Evolutionary conservation across 257 asterid species (phyloP), one percentile per base, ranked within the genome.

Genomic region (Ballota nigra): DNA sequence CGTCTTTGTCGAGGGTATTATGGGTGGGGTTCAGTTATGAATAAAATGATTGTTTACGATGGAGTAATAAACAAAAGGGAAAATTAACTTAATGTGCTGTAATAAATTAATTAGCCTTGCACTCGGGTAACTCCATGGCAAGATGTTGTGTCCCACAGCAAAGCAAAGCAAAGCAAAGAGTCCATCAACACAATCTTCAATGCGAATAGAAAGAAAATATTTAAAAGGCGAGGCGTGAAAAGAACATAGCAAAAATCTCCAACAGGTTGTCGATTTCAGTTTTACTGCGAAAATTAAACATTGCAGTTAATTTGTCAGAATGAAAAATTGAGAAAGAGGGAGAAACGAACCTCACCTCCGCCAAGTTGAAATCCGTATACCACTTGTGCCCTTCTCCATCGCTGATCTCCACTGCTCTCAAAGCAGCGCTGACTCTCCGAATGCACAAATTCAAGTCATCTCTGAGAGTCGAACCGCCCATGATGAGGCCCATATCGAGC

Each of bases 291-390:
- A 13, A 67, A 81, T 65, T 59, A 77, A 73, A 53, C 56, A 68
- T 72, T 41, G 51, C 4, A 41, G 18, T 41, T 41, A 13, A 41
- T 41, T 41, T n/a, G n/a, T n/a, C n/a, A n/a, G n/a, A n/a, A n/a
- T n/a, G n/a, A n/a, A 20, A 10, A 55, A 20, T 28, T 28, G 16
- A 19, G 66, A 24, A 40, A 74, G 70, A 57, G 53, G 18, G 74
- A 62, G 59, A 69, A 74, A 88, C 92, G 89, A 86, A 85, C 88
- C 98, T 88, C 85, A 95, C 99, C 99, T 95, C 95, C 82, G 78
- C 88, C 87, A 89, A 76, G 72, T 84, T 69, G 79, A 88, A 80
- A 38, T 84, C 90, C 26, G 59, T 58, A 67, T 68, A 45, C 76
- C 76, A 69, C 72, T 65, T 79, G 53, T 55, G 66, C 61, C 22